phyloP scores from a whole-genome alignment of 208 protist genomes.

The Leishmania aethiopica region DNA sequence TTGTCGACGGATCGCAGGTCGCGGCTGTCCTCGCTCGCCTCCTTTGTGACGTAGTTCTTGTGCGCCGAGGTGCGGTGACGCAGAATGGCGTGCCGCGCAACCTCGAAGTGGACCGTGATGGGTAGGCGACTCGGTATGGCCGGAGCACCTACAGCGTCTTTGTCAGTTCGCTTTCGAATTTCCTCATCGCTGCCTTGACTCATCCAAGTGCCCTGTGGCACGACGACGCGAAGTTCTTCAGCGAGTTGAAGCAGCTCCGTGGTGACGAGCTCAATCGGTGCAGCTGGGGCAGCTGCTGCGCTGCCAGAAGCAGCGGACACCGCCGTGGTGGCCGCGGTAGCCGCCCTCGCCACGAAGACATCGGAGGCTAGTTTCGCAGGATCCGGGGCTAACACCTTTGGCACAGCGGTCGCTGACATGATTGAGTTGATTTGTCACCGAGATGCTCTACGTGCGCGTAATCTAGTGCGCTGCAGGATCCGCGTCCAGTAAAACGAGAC shows the following conservation, averaged over 20 bases:
- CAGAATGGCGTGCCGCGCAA: slow-evolving; percentile 63
- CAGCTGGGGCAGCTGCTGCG: not conserved
- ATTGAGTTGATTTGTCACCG: not conserved
- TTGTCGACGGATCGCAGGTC: slow-evolving; percentile 73
- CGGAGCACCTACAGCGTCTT: slow-evolving; percentile 8
- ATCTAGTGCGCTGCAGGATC: not conserved
- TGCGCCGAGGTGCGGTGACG: slow-evolving; percentile 52
- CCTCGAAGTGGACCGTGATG: slow-evolving; percentile 75
- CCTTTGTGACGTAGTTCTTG: slow-evolving; percentile 73
- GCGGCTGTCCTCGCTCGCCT: slow-evolving; percentile 88
- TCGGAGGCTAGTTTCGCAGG: not conserved
- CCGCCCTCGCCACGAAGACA: not conserved
- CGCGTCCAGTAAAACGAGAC: not conserved
- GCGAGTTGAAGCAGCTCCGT: slow-evolving; percentile 64
- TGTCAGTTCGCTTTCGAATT: slow-evolving; percentile 61
- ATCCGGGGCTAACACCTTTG: not conserved
- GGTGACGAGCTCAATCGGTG: slow-evolving; percentile 43
- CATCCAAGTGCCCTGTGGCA: slow-evolving; percentile 74
- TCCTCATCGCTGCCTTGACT: slow-evolving; percentile 84
- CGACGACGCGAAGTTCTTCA: slow-evolving; percentile 56
- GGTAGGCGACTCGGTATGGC: slow-evolving; percentile 51
- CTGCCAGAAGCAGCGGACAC: too few species aligned
- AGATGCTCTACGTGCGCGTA: not conserved
- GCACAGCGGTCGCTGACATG: slow-evolving; percentile 1
- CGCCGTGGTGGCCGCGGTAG: not conserved